Conservation (phyloP, 1,284 basidiomycete species). For the Marasmius oreades region DNA sequence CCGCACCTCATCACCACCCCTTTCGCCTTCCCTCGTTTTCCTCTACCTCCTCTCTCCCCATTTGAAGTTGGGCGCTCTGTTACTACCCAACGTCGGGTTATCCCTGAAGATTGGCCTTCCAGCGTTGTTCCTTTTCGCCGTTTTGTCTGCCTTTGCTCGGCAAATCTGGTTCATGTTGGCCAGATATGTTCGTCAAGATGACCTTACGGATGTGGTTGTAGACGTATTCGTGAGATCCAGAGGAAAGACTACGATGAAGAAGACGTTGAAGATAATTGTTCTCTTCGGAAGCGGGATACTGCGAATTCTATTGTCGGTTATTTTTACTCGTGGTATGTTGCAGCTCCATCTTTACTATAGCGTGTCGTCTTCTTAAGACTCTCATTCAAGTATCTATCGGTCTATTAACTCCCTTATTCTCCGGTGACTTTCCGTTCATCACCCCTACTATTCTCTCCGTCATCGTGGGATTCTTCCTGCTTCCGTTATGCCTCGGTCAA, state of each 20-base stretch:
- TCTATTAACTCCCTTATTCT: slow-evolving; percentile 42
- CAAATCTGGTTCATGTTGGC: slow-evolving; percentile 75
- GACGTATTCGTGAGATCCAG: slow-evolving; percentile 57
- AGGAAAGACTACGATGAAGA: slow-evolving; percentile 41
- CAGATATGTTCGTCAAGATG: slow-evolving; percentile 59
- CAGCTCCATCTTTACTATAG: background rate
- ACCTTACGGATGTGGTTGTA: slow-evolving; percentile 60
- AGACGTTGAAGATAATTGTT: slow-evolving; percentile 37
- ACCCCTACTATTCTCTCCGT: slow-evolving; percentile 30
- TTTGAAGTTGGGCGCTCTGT: slow-evolving; percentile 66
- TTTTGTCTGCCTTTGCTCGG: slow-evolving; percentile 55
- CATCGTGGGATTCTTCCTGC: slow-evolving; percentile 38
- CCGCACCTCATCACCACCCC: slow-evolving; percentile 31
- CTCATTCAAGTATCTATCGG: slow-evolving; percentile 47
- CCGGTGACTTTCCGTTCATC: slow-evolving; percentile 28
- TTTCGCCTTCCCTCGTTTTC: slow-evolving; percentile 56
- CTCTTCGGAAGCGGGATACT: slow-evolving; percentile 40
- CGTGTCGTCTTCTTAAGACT: background rate
- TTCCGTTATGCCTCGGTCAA: slow-evolving; percentile 48
- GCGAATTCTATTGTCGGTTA: slow-evolving; percentile 47
- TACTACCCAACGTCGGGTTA: slow-evolving; percentile 44
- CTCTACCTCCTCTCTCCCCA: slow-evolving; percentile 67
- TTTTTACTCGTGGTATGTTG: slow-evolving; percentile 63
- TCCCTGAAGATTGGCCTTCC: slow-evolving; percentile 48
- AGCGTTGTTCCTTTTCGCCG: slow-evolving; percentile 50